These are phyloP conservation scores for Epichloe gansuensis DNA, from an alignment of 2,329 filamentous ascomycete genomes.

Conservation along the genomic window DNA sequence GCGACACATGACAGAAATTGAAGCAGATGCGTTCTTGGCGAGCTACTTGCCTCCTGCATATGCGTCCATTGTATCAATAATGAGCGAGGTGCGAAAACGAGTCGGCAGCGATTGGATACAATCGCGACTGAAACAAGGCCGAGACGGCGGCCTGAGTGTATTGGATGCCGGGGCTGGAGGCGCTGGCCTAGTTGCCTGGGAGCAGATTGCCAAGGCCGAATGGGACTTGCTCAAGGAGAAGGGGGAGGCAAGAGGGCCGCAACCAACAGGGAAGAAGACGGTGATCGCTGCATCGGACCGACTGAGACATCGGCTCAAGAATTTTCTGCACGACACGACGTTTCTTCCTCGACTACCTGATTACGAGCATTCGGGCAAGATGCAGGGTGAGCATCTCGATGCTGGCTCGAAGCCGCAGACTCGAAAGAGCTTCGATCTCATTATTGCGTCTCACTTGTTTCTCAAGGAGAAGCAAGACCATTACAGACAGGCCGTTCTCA, in stretches of 20 bases:
- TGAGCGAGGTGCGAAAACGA: constrained; percentile 64
- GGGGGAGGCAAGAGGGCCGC: constrained; percentile 26
- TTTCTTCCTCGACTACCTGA: constrained; percentile 90
- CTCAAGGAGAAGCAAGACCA: constrained; percentile 66
- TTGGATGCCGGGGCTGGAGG: constrained; percentile 67
- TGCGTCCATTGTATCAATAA: constrained; percentile 50
- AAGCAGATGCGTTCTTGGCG: constrained; percentile 61
- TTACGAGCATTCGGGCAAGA: constrained; percentile 55
- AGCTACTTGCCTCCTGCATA: constrained; percentile 60
- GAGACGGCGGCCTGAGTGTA: constrained; percentile 46
- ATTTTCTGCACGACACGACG: constrained; percentile 74
- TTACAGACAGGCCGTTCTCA: constrained; percentile 63
- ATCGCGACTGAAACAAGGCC: constrained; percentile 46
- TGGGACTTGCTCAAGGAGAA: constrained; percentile 57
- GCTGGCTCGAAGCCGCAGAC: constrained; percentile 40
- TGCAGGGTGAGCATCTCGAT: constrained; percentile 46
- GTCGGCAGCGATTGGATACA: constrained; percentile 61
- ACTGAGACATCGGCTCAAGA: constrained; percentile 63
- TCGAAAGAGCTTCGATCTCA: constrained; percentile 76
- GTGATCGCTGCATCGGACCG: constrained; percentile 67
- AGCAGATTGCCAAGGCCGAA: constrained; percentile 68
- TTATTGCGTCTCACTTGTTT: constrained; percentile 78
- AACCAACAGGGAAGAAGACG: constrained; percentile 60
- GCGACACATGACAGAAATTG: constrained; percentile 58
- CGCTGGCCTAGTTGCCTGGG: constrained; percentile 62